Evolutionary conservation across 164 flowering plant genomes (phyloP).

Genomic region (Stephania yunnanensis): DNA sequence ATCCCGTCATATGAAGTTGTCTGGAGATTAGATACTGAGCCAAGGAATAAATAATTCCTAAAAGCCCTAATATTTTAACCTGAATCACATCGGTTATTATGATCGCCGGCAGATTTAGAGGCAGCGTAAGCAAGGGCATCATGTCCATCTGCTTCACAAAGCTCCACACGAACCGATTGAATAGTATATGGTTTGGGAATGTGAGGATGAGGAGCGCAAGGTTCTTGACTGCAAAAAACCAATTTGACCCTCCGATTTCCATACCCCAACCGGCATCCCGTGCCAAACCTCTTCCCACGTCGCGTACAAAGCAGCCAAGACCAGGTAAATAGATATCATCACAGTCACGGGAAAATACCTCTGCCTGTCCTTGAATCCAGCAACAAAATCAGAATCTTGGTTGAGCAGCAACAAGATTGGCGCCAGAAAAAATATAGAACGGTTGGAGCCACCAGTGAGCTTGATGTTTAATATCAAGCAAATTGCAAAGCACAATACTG

Average conservation of each 20-base stretch:
- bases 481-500: conserved; percentile 84
- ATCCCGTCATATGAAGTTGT: conserved; percentile 77
- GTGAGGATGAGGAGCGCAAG: conserved; percentile 82
- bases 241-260: conserved; percentile 87
- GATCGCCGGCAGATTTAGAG: conserved; percentile 78
- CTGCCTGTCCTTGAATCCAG: conserved; percentile 92
- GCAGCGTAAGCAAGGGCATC: conserved; percentile 60
- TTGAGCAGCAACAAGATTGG: conserved; percentile 86
- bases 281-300: conserved; percentile 93
- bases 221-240: conserved; percentile 92
- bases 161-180: conserved; percentile 93
- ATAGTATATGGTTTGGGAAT: conserved; percentile 88
- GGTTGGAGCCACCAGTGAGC: conserved; percentile 90
- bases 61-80: conserved; percentile 71
- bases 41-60: conserved; percentile 84
- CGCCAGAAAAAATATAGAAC: conserved; percentile 85
- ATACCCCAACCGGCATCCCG: conserved; percentile 88
- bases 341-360: conserved; percentile 85
- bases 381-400: conserved; percentile 91
- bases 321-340: conserved; percentile 69
- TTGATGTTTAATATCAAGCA: conserved; percentile 74
- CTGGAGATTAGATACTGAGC: conserved; percentile 89
- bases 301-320: conserved; percentile 62
- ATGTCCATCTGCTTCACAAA: conserved; percentile 62
- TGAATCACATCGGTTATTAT: conserved; percentile 75